phyloP scores from a whole-genome alignment of 805 yeast species.

The Metschnikowia gelsemii region DNA sequence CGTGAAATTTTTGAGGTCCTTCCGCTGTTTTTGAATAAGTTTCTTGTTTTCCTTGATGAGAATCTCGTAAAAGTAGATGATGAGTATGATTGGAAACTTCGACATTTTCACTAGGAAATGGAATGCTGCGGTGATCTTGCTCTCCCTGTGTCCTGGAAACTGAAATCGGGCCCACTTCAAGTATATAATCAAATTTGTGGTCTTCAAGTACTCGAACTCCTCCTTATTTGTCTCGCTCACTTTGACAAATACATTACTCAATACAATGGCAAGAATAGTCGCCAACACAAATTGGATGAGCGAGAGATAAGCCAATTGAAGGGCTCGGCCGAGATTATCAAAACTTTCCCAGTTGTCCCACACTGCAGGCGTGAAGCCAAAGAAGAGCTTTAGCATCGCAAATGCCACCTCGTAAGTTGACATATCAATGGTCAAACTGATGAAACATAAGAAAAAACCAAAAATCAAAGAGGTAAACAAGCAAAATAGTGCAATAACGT shows the following conservation, averaged over 20 bases:
- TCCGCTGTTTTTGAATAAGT: slow-evolving; percentile 20
- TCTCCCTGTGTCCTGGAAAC: slow-evolving; percentile 12
- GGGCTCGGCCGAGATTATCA: slow-evolving; percentile 45
- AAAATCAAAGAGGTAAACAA: slow-evolving; percentile 49
- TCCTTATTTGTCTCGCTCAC: slow-evolving; percentile 34
- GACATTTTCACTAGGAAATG: slow-evolving; percentile 27
- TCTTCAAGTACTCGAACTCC: slow-evolving; percentile 41
- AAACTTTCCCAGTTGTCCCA: slow-evolving; percentile 56
- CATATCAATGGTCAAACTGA: slow-evolving; percentile 45
- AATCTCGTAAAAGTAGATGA: slow-evolving; percentile 36
- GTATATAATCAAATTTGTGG: slow-evolving; percentile 39
- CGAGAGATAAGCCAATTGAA: slow-evolving; percentile 51
- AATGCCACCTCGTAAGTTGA: slow-evolving; percentile 47
- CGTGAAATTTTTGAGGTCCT: slow-evolving; percentile 34
- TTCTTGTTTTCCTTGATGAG: slow-evolving; percentile 22
- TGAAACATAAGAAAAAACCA: slow-evolving; percentile 56
- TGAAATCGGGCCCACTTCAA: slow-evolving; percentile 32
- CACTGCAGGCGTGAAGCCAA: slow-evolving; percentile 60
- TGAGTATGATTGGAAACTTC: slow-evolving; percentile 36
- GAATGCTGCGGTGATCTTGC: slow-evolving; percentile 13
- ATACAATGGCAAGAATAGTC: slow-evolving; percentile 54
- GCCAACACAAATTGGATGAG: slow-evolving; percentile 54
- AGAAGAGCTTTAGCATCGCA: slow-evolving; percentile 51
- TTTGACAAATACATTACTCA: slow-evolving; percentile 42
- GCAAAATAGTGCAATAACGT: slow-evolving; percentile 48